Evolutionary conservation across 1,284 basidiomycete species (phyloP).

Genomic region (Exobasidium rhododendri): DNA sequence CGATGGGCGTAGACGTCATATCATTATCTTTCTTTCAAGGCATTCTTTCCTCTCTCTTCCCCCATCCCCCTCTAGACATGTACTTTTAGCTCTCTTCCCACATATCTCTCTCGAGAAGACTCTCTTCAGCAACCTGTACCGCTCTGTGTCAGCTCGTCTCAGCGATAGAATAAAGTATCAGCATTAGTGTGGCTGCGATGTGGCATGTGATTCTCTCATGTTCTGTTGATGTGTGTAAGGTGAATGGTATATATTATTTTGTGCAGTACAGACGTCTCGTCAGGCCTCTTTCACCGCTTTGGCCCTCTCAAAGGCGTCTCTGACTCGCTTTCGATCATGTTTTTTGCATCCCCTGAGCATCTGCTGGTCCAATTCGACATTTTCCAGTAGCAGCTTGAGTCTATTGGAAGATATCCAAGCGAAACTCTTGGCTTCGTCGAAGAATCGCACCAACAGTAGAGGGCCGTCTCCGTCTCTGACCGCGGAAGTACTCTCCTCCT

Average conservation of each 20-base stretch:
- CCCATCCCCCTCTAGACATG: no score
- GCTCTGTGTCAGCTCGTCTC: no score
- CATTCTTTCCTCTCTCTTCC: not conserved
- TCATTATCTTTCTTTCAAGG: not conserved
- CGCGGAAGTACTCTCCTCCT: not conserved
- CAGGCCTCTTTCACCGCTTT: not conserved
- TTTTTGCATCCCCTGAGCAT: constrained; percentile 8
- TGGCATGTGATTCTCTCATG: no score
- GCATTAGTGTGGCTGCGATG: no score
- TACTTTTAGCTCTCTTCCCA: no score
- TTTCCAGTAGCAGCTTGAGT: constrained; percentile 20
- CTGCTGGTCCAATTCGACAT: constrained; percentile 17
- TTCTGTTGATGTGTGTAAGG: no score
- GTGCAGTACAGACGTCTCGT: no score
- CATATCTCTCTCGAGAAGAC: no score
- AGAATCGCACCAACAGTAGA: constrained; percentile 66
- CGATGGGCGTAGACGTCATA: constrained; percentile 49
- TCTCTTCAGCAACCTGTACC: no score
- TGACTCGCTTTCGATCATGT: not conserved
- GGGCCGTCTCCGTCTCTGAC: constrained; percentile 35
- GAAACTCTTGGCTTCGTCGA: constrained; percentile 4
- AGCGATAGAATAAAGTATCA: no score
- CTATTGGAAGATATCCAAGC: constrained; percentile 16
- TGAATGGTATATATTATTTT: no score
- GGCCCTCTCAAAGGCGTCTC: not conserved